phyloP scores from a whole-genome alignment of 495 filamentous ascomycete species.

The Neurospora sp. region DNA sequence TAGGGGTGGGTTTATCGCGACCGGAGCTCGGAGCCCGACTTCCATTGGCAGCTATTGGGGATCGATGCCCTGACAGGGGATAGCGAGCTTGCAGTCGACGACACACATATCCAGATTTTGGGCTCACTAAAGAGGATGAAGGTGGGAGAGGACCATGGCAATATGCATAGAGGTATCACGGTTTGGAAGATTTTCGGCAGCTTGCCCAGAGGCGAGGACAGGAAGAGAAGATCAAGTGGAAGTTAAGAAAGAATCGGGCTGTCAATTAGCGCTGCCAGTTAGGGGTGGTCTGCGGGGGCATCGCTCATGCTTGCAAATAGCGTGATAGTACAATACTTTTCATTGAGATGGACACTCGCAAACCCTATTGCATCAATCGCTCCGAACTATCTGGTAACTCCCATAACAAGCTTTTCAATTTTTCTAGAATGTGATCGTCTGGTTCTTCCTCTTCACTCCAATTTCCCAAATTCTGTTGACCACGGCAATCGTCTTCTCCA shows the following conservation, averaged over 20 bases:
- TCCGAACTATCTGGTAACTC: no score
- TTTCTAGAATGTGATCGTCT: no score
- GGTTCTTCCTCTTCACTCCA: no score
- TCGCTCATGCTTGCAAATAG: background rate
- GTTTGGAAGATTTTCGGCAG: background rate
- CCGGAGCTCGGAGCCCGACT: background rate
- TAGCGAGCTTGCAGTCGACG: background rate
- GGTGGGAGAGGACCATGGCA: background rate
- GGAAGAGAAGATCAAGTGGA: background rate
- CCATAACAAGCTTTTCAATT: no score
- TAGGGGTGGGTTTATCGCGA: background rate
- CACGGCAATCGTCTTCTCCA: no score
- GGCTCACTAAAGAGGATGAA: background rate
- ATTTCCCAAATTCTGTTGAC: no score
- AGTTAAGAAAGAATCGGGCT: background rate
- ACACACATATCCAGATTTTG: background rate
- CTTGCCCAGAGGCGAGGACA: background rate
- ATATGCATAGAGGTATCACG: background rate
- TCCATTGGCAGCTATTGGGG: background rate
- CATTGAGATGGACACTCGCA: background rate
- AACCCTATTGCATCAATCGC: no score
- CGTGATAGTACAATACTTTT: background rate
- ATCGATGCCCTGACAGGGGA: background rate
- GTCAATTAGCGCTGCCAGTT: background rate
- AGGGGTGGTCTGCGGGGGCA: background rate